Evolutionary conservation across 2,329 filamentous ascomycete species (phyloP).

Genomic region (Coniochaeta pulveracea): DNA sequence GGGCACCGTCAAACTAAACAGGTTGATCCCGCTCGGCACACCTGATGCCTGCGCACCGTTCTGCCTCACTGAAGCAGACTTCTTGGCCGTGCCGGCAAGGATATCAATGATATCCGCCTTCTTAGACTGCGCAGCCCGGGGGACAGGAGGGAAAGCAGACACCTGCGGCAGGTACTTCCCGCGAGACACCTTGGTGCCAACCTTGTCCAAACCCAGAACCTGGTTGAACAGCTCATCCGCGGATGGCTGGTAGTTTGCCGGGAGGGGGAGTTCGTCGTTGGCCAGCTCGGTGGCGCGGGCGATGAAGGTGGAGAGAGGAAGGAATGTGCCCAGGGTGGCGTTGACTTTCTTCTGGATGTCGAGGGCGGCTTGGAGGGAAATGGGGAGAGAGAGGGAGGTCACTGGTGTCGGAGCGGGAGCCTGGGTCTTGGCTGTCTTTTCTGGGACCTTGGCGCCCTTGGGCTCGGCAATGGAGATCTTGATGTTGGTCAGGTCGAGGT

Average conservation of each 20-base stretch:
- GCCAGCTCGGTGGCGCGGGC: slow-evolving; percentile 74
- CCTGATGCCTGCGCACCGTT: slow-evolving; percentile 26
- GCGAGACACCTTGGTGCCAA: slow-evolving; percentile 34
- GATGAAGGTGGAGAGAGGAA: slow-evolving; percentile 82
- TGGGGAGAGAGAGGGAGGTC: slow-evolving; percentile 56
- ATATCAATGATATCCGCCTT: slow-evolving; percentile 71
- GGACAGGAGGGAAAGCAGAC: slow-evolving; percentile 36
- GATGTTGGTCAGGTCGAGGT: slow-evolving; percentile 92
- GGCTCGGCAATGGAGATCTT: slow-evolving; percentile 51
- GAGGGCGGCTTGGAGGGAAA: slow-evolving; percentile 70
- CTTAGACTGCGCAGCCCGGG: slow-evolving; percentile 31
- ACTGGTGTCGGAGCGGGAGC: slow-evolving; percentile 31
- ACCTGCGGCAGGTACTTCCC: slow-evolving; percentile 66
- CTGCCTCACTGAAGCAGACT: slow-evolving; percentile 12
- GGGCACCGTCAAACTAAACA: slow-evolving; percentile 73
- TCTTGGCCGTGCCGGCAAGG: slow-evolving; percentile 35
- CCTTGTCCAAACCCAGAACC: slow-evolving; percentile 58
- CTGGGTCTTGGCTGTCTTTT: slow-evolving; percentile 23
- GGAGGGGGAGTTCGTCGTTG: slow-evolving; percentile 71
- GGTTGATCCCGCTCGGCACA: slow-evolving; percentile 50
- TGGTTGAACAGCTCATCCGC: slow-evolving; percentile 82
- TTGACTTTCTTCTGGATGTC: slow-evolving; percentile 74
- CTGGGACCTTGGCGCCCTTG: slow-evolving; percentile 15
- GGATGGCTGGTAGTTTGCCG: slow-evolving; percentile 52
- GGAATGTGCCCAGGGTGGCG: slow-evolving; percentile 62